Evolutionary conservation across 495 filamentous ascomycete species (phyloP).

Genomic region (Penicillium bialowiezense): DNA sequence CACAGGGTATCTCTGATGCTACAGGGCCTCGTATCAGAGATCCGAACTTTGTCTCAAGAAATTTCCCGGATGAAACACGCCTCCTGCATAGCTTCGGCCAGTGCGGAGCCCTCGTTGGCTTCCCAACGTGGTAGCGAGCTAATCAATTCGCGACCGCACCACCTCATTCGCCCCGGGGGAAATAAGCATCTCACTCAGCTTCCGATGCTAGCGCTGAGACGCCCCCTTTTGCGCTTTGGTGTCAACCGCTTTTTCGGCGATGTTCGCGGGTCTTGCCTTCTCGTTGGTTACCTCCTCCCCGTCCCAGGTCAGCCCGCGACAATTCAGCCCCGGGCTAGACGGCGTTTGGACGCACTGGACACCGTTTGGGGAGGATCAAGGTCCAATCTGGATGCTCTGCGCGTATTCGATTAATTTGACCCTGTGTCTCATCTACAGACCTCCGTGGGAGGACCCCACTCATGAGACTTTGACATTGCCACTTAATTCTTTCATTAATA

Average conservation of each 20-base stretch:
- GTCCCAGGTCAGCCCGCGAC: too few species aligned
- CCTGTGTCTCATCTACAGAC: slow-evolving; percentile 24
- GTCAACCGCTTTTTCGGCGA: not conserved
- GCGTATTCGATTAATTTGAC: slow-evolving; percentile 1
- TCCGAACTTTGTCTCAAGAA: slow-evolving; percentile 15
- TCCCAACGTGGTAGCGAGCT: slow-evolving; percentile 19
- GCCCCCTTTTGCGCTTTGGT: not conserved
- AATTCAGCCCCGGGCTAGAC: slow-evolving; percentile 3
- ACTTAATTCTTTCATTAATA: slow-evolving; percentile 16
- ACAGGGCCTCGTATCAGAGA: too few species aligned
- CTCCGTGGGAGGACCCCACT: slow-evolving; percentile 14
- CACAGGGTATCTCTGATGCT: too few species aligned
- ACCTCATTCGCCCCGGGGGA: slow-evolving; percentile 25
- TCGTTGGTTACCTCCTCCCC: slow-evolving; percentile 8
- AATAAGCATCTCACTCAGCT: slow-evolving; percentile 35
- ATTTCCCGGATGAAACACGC: slow-evolving; percentile 29
- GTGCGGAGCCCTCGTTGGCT: slow-evolving; percentile 9
- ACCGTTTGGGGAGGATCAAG: not conserved
- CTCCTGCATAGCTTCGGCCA: slow-evolving; percentile 7
- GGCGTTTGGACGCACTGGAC: not conserved
- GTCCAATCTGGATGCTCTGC: slow-evolving; percentile 2
- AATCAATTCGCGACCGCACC: slow-evolving; percentile 21
- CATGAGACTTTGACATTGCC: slow-evolving; percentile 8
- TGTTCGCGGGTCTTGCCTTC: not conserved
- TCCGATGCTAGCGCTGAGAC: slow-evolving; percentile 9